A percentile compares a stretch with the other conserved stretches of the same genome.
phyloP scores from a whole-genome alignment of 305 asterid species.

The Fraxinus xanthoxyloides region DNA sequence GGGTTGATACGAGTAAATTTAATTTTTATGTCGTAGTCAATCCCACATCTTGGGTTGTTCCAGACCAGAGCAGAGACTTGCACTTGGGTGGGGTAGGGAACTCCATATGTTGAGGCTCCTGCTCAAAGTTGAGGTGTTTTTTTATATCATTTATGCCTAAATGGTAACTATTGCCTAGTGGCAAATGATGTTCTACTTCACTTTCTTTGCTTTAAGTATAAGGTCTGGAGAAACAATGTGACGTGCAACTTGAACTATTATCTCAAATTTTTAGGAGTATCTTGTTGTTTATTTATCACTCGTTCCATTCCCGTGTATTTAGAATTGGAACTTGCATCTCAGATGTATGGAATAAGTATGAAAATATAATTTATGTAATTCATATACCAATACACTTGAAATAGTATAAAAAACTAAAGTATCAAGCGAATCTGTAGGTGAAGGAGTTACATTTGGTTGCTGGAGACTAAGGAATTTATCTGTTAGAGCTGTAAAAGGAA shows the following conservation, averaged over 20 bases:
- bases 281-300: not conserved
- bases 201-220: not conserved
- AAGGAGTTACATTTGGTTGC: not conserved
- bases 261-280: not conserved
- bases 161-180: not conserved
- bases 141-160: not conserved
- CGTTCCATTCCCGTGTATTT: not conserved
- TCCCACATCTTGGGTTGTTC: slow-evolving; percentile 46
- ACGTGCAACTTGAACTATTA: not conserved
- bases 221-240: not conserved
- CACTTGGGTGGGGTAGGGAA: slow-evolving; percentile 39
- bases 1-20: not conserved
- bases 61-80: slow-evolving; percentile 47
- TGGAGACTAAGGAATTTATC: not conserved
- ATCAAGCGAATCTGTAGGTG: no score
- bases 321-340: not conserved
- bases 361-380: not conserved
- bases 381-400: not conserved
- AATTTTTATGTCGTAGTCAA: slow-evolving; percentile 34
- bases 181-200: not conserved
- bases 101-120: slow-evolving; percentile 22
- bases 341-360: not conserved
- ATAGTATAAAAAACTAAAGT: not conserved
- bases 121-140: not conserved
- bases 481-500: not conserved